These are phyloP conservation scores for Purshia tridentata DNA, from an alignment of 306 rosid species.

Conservation along the genomic window DNA sequence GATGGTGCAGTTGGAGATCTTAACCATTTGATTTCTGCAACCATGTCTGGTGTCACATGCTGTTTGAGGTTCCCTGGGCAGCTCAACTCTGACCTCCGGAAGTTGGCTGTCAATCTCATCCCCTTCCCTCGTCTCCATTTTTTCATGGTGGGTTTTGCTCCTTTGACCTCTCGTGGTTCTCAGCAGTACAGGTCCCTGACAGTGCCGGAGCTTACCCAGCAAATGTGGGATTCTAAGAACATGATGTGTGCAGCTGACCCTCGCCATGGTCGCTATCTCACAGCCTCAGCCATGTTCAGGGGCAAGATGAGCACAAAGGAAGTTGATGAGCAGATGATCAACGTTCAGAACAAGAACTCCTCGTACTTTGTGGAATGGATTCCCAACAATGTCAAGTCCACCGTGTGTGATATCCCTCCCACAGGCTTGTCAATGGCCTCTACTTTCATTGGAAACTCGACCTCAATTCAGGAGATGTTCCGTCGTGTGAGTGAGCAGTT, in stretches of 20 bases:
- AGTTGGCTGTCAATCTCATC: constrained; percentile 62
- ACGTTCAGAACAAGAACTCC: constrained; percentile 76
- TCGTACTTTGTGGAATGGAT: constrained; percentile 78
- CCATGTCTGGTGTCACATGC: constrained; percentile 87
- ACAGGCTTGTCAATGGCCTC: constrained; percentile 79
- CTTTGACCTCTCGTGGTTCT: constrained; percentile 70
- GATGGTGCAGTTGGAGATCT: constrained; percentile 60
- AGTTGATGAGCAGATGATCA: constrained; percentile 77
- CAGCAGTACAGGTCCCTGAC: constrained; percentile 69
- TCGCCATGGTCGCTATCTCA: constrained; percentile 66
- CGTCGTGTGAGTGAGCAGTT: constrained; percentile 69
- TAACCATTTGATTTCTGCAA: constrained; percentile 78
- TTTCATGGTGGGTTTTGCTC: constrained; percentile 78
- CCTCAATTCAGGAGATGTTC: constrained; percentile 72
- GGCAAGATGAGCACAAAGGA: constrained; percentile 86
- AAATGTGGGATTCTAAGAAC: constrained; percentile 86
- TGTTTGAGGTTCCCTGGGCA: constrained; percentile 84
- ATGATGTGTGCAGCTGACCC: constrained; percentile 87
- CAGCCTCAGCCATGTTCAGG: constrained; percentile 71
- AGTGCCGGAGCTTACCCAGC: constrained; percentile 80
- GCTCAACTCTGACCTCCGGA: constrained; percentile 64
- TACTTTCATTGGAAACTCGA: constrained; percentile 69
- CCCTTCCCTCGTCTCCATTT: constrained; percentile 78
- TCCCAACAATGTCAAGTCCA: constrained; percentile 75
- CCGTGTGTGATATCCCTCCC: constrained; percentile 77